Evolutionary conservation across 257 asterid genomes (phyloP).

Genomic region (Ilex aquifolium): DNA sequence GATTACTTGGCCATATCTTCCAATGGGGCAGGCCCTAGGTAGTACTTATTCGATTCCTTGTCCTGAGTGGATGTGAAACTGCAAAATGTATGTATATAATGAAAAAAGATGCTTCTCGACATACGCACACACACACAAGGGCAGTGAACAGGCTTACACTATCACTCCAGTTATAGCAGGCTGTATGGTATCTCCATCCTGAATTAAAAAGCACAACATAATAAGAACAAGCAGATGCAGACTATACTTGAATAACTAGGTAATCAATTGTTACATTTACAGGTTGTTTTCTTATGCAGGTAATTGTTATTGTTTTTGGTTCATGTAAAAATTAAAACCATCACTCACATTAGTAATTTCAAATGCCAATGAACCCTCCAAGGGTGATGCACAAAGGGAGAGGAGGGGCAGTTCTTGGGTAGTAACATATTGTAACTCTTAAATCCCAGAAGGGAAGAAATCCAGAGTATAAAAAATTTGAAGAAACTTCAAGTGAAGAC

Average conservation of each 20-base stretch:
- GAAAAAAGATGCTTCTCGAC: background rate
- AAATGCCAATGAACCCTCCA: background rate
- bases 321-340: background rate
- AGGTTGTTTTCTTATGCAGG: background rate
- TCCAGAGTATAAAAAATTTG: background rate
- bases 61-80: conserved; percentile 90
- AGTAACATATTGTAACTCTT: too few species aligned
- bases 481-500: background rate
- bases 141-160: conserved; percentile 47
- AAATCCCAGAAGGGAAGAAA: too few species aligned
- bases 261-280: too few species aligned
- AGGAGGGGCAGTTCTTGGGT: too few species aligned
- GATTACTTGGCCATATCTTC: conserved; percentile 60
- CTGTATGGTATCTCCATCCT: conserved; percentile 62
- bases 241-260: too few species aligned
- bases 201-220: conserved; percentile 5
- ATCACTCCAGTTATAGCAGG: conserved; percentile 65
- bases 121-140: too few species aligned
- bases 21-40: conserved; percentile 88
- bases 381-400: too few species aligned
- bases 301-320: background rate
- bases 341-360: background rate
- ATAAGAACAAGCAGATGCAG: background rate
- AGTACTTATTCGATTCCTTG: conserved; percentile 67
- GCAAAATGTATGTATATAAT: conserved; percentile 15